These are phyloP conservation scores for Talaromyces stipitatus DNA, from an alignment of 495 filamentous ascomycete species.

Conservation along the genomic window DNA sequence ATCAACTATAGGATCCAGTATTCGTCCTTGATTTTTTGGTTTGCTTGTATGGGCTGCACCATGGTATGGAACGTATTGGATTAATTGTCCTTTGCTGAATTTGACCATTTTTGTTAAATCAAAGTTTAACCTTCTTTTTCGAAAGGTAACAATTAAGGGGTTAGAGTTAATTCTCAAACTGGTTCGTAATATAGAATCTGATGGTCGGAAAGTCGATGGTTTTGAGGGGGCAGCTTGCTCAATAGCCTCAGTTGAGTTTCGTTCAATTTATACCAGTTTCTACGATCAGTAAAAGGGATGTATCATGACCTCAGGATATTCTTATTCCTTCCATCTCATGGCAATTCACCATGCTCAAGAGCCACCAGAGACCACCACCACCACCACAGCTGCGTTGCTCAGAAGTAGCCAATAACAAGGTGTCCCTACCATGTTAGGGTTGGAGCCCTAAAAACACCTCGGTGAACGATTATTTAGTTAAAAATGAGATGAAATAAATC, in stretches of 20 bases:
- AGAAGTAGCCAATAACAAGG: neutral
- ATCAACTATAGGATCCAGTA: slow-evolving; percentile 5
- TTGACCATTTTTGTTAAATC: neutral
- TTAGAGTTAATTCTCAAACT: too few relatives aligned
- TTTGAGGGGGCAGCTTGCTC: too few relatives aligned
- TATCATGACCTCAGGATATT: too few relatives aligned
- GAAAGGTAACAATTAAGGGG: too few relatives aligned
- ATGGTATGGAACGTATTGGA: slow-evolving; percentile 1
- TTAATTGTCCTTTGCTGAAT: slow-evolving; percentile 4
- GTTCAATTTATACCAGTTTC: too few relatives aligned
- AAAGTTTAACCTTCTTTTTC: neutral
- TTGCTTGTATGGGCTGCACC: neutral
- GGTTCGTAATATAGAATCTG: too few relatives aligned
- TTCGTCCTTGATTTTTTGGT: neutral
- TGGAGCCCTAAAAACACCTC: too few relatives aligned
- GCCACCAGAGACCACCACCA: neutral
- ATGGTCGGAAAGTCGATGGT: too few relatives aligned
- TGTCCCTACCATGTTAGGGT: too few relatives aligned
- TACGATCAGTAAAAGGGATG: too few relatives aligned
- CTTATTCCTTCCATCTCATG: neutral
- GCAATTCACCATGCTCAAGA: neutral
- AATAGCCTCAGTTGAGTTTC: too few relatives aligned
- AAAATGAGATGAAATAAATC: neutral
- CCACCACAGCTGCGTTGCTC: neutral
- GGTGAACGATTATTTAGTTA: too few relatives aligned